Evolutionary conservation across 768 basidiomycete species (phyloP).

Genomic region (Chalciporus pseudorubinellus): DNA sequence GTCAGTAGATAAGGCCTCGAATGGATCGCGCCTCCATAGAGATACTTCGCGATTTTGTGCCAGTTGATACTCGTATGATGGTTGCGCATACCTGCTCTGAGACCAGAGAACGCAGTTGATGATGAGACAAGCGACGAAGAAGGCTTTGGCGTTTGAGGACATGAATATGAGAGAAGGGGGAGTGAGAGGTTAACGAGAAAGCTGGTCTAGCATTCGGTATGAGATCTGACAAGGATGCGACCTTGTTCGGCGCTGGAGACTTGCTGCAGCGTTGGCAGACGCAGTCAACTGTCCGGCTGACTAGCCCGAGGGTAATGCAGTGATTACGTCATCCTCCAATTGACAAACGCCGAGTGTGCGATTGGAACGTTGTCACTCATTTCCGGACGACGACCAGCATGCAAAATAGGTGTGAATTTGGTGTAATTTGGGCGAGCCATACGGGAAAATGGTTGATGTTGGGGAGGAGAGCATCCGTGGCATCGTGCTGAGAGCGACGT

Average conservation of each 20-base stretch:
- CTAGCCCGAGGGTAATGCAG: background rate
- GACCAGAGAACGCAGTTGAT: conserved; percentile 68
- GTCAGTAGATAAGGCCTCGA: background rate
- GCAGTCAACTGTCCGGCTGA: no score
- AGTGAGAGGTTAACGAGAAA: conserved; percentile 1
- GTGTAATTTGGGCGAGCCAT: no score
- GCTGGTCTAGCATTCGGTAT: background rate
- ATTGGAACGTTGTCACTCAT: no score
- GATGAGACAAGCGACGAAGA: conserved; percentile 52
- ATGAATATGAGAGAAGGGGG: conserved; percentile 30
- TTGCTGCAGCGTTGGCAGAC: background rate
- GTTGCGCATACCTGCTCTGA: conserved; percentile 48
- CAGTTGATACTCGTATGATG: conserved; percentile 7
- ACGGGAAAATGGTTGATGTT: no score
- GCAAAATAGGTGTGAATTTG: no score
- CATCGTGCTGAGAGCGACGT: background rate
- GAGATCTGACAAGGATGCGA: background rate
- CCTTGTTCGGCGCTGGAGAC: background rate
- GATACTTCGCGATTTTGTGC: background rate
- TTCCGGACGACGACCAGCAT: no score
- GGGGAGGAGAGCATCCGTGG: background rate
- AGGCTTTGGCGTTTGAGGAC: conserved; percentile 47
- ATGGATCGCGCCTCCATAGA: conserved; percentile 11
- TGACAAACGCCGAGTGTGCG: no score
- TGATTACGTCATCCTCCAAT: conserved; percentile 16